Base-by-base conservation (phyloP, 495 filamentous ascomycete species). In the Tuber microsphaerosporum region DNA sequence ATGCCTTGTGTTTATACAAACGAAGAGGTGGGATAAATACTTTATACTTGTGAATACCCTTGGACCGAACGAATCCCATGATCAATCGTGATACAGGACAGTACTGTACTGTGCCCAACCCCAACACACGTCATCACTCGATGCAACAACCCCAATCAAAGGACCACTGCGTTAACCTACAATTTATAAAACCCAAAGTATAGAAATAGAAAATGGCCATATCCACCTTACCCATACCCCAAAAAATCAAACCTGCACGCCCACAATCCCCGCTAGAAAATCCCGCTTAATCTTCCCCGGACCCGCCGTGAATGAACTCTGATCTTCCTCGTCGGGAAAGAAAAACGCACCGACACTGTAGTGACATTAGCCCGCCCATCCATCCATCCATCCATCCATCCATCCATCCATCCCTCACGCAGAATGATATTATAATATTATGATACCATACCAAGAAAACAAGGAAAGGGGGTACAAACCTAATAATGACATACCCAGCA, bases 401-500 rank as follows among this genome's bases (percentile, higher is more conserved):
- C n/a, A n/a, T n/a, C 45, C 16, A 12, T 5, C 42, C 42, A 43
- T 12, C 42, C 42, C n/a, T 12, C 9, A 43, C 42, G 17, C 14
- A 19, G 45, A 2, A 46, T 6, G 45, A 46, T 6, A 46, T 12
- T 14, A 45, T 4, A 17, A n/a, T n/a, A n/a, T n/a, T n/a, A n/a
- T n/a, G n/a, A 20, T 6, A 46, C 16, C 16, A 46, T 6, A 19
- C 9, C 8, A 12, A 43, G 42, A 43, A 43, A 9, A 4, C n/a
- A 46, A 46, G 17, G 45, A 46, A 46, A 19, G 45, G 3, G 3
- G 0, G 16, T 16, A 46, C 45, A 46, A 46, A 46, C 45, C 45
- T 46, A 46, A 94, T 93, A 75, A 93, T 93, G 65, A 96, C 87
- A 84, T 96, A 97, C 16, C 91, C 91, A 0, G 92, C 92, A 77